Evolutionary conservation across 2,329 filamentous ascomycete species (phyloP), one percentile per base, ranked within the genome.

Genomic region (Curvularia sp.): DNA sequence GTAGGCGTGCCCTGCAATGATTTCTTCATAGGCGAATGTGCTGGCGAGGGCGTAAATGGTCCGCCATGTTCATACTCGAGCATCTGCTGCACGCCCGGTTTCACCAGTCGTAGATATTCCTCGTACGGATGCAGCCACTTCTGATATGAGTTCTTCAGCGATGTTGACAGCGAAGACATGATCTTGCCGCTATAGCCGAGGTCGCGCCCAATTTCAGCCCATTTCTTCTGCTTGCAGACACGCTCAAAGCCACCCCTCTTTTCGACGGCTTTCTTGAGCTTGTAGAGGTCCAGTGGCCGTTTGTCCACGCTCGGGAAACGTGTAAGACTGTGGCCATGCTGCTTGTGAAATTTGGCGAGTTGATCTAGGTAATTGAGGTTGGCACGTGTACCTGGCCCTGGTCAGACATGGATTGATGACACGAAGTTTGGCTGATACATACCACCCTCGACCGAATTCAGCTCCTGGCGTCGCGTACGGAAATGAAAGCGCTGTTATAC

Each of bases 381-480:
- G 66, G 94, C 93, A 75, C 95, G 91, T 63, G 94, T 97, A 73
- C 93, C 92, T 96, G 53, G 41, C 39, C 20, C 8, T n/a, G 41
- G 49, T 62, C 33, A 67, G 57, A 38, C 22, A 24, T 7, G 5
- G 5, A 20, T 18, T 58, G 35, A 12, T 24, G 38, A 51, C 7
- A 20, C 8, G 30, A 15, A 33, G 15, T 41, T 28, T 44, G 41
- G 15, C 49, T 24, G 22, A 48, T 48, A 84, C 88, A 79, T 86
- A 96, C 93, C 95, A 84, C 95, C 95, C 89, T 99, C 95, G 49
- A 98, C 92, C 15, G 93, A 96, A 78, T 99, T 99, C 61, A 99
- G 83, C 78, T 98, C 94, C 77, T 99, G 95, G 76, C 96, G 93
- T 75, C 95, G 88, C 13, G 95, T 99, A 65, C 93, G 88, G 75